These are phyloP conservation scores for Haberlea rhodopensis DNA, from an alignment of 257 asterid genomes.

Conservation along the genomic window DNA sequence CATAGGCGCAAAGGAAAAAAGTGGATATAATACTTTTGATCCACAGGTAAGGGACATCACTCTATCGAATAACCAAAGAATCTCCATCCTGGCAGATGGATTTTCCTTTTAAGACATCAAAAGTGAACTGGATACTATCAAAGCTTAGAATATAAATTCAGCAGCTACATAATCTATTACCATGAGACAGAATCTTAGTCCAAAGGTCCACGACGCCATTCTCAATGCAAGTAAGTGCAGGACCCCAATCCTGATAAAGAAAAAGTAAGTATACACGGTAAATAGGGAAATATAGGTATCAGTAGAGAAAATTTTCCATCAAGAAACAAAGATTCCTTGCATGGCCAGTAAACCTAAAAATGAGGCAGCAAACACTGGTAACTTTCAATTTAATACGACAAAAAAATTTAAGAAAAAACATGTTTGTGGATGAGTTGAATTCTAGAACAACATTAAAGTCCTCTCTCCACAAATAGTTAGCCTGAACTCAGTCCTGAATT, in stretches of 20 bases:
- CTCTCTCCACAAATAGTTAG: constrained; percentile 17
- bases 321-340: constrained; percentile 10
- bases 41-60: constrained; percentile 9
- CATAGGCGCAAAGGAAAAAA: constrained; percentile 14
- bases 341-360: constrained; percentile 6
- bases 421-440: constrained; percentile 14
- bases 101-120: background rate
- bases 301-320: constrained; percentile 13
- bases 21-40: background rate
- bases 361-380: background rate
- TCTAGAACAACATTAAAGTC: constrained; percentile 12
- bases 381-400: background rate
- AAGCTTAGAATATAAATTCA: constrained; percentile 8
- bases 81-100: constrained; percentile 20
- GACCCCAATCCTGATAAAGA: constrained; percentile 75
- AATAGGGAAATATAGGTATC: constrained; percentile 20
- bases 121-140: constrained; percentile 9
- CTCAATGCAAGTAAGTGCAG: constrained; percentile 61
- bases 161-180: constrained; percentile 41
- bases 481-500: constrained; percentile 16
- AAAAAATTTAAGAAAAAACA: constrained; percentile 15
- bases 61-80: constrained; percentile 5
- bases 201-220: constrained; percentile 54
- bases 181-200: constrained; percentile 48
- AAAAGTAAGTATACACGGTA: constrained; percentile 20